A percentile compares a stretch with the other conserved stretches of the same genome.
Conservation (phyloP, 805 yeast genomes). For the Nematodospora valgi region DNA sequence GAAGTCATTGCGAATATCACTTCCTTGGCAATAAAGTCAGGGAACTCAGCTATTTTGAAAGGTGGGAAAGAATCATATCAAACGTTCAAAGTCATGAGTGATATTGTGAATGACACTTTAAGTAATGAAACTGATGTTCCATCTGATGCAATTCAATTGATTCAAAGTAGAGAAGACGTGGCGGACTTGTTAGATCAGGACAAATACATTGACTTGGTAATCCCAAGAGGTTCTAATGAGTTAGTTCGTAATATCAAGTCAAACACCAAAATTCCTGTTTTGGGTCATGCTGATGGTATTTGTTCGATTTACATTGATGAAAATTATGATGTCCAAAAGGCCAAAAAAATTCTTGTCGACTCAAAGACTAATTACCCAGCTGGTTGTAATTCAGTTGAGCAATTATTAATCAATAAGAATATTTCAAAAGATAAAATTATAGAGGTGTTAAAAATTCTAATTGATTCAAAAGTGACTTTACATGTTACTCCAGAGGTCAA, state of each 20-base stretch:
- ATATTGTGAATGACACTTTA: constrained; percentile 61
- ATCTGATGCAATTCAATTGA: constrained; percentile 74
- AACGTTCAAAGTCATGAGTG: constrained; percentile 81
- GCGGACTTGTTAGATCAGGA: constrained; percentile 82
- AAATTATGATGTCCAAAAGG: constrained; percentile 74
- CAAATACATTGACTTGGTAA: constrained; percentile 86
- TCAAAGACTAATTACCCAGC: constrained; percentile 97
- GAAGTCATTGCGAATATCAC: constrained; percentile 98
- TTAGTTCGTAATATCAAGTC: constrained; percentile 83
- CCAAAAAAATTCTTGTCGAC: constrained; percentile 72
- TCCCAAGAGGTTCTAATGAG: constrained; percentile 97
- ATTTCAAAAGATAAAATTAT: constrained; percentile 25
- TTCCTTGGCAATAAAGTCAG: constrained; percentile 92
- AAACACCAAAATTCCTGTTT: constrained; percentile 89
- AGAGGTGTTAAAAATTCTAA: constrained; percentile 38
- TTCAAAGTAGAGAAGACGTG: constrained; percentile 87
- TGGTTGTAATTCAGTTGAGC: constrained; percentile 97
- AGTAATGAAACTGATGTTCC: constrained; percentile 68
- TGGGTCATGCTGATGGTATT: constrained; percentile 98
- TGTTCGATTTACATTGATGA: constrained; percentile 84
- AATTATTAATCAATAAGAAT: constrained; percentile 60
- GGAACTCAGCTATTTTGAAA: constrained; percentile 93
- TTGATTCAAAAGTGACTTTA: constrained; percentile 65
- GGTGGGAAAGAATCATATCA: constrained; percentile 93
- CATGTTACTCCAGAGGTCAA: constrained; percentile 61